Evolutionary conservation across 2,329 filamentous ascomycete species (phyloP).

Genomic region (Hymenoscyphus infarciens): DNA sequence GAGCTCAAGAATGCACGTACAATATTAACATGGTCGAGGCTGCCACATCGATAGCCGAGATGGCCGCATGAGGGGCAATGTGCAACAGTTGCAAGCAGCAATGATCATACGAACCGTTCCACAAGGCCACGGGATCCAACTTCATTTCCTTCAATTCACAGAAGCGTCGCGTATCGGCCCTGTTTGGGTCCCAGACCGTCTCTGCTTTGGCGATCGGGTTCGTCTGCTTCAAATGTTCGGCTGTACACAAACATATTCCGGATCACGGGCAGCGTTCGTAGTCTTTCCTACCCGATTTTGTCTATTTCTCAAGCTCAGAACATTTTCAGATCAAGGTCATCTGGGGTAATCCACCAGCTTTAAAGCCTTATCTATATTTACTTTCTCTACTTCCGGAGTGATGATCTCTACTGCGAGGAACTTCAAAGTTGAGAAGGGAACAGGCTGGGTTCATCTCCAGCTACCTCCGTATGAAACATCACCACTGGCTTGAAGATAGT

Average conservation of each 20-base stretch:
- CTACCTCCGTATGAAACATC: not conserved
- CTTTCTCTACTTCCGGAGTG: not conserved
- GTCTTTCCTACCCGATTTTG: not conserved
- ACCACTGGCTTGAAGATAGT: not conserved
- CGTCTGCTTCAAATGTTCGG: not conserved
- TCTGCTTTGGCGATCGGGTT: not conserved
- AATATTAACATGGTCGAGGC: not conserved
- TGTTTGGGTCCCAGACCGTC: not conserved
- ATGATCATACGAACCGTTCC: not conserved
- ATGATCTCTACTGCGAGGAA: not conserved
- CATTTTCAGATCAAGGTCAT: not conserved
- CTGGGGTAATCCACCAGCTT: not conserved
- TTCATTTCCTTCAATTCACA: not conserved
- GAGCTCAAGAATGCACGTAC: not conserved
- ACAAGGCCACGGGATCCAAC: conserved; percentile 1
- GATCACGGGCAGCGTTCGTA: not conserved
- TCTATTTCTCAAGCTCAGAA: not conserved
- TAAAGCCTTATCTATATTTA: not conserved
- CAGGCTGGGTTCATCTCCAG: not conserved
- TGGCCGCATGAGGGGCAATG: not conserved
- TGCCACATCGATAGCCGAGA: not conserved
- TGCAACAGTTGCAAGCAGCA: not conserved
- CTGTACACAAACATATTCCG: not conserved
- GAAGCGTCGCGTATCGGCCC: conserved; percentile 1
- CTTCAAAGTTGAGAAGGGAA: not conserved